Base-by-base conservation (phyloP, 257 asterid genomes). In the Parsonsia alboflavescens region DNA sequence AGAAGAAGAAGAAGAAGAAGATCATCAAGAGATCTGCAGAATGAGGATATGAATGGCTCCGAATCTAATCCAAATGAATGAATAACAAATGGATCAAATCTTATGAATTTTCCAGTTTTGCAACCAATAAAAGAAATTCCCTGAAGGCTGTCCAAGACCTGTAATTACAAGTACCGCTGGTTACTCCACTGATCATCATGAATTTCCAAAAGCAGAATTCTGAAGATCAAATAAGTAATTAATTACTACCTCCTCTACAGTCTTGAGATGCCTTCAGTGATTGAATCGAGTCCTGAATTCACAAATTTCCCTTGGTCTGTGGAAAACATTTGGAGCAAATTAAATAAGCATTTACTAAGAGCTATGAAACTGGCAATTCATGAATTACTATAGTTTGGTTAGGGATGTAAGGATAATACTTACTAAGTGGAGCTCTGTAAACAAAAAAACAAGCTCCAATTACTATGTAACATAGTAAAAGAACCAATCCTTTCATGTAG, bases 401-500 rank as follows among this genome's bases (percentile, higher is more conserved):
- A n/a, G n/a, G n/a, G n/a, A n/a, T n/a, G n/a, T n/a, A 4, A 15
- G 46, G 22, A 49, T 17, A 70, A 57, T 72, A 7, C 90, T 85
- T 83, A 88, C 97, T 10, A 24, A 63, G 77, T 68, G 93, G 89
- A 24, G 62, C 73, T 65, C 74, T 73, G 78, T 36, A 83, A 52
- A 93, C 85, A 63, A 94, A 90, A 78, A 94, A 91, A 80, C 88
- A 84, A 3, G 91, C 83, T 74, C 91, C 97, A n/a, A 94, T 85
- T 10, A 86, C 93, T 26, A 88, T 19, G 82, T 94, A 94, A 79
- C 96, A 90, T 12, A 92, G 74, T 10, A 92, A 73, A 68, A 94
- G 97, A 59, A 92, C 91, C 62, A 94, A 53, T 44, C 98, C 98
- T 84, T 92, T 94, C 59, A 94, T 76, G 84, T 94, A 94, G 77